Base-by-base conservation (phyloP, 805 yeast genomes). In the Saccharomycopsis javanensis region DNA sequence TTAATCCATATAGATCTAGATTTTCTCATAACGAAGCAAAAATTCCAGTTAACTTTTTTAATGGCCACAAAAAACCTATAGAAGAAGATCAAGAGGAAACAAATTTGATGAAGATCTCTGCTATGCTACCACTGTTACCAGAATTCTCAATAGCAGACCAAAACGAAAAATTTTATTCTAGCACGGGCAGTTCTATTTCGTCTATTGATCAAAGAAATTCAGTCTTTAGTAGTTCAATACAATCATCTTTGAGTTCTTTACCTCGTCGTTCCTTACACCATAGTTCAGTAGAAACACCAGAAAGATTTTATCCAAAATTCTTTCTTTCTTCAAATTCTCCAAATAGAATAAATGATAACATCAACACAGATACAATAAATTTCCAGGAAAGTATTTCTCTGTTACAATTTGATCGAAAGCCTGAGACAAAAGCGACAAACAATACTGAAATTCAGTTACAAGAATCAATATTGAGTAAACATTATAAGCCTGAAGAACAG, bases 101-200 rank as follows among this genome's bases (percentile, higher is more conserved):
- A 20, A 55, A 57, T 45, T 54, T 54, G 15, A 33, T 57, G 52
- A 57, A 34, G 25, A 57, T 57, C 16, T 54, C 57, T n/a, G 31
- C 60, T 18, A 31, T 50, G 33, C 28, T 57, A 28, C 60, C 60
- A 23, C 55, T 50, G 46, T 42, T 57, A 11, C 57, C 60, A 16
- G 60, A 57, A 28, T 54, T 54, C 31, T 11, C 28, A 42, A 25
- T n/a, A 4, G 18, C 25, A 2, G 7, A 15, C 23, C 48, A 42
- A 42, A 42, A 20, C 23, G 48, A 42, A 7, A 18, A 20, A 23
- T n/a, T 42, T 42, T 28, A 28, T 20, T 42, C 28, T 28, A 42
- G 48, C 28, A 42, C 23, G 48, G 15, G 20, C 8, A 42, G 48
- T 23, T 42, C 48, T 20, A 6, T 42, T 15, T 42, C 48, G 15